Evolutionary conservation across 352 stramenopile species (phyloP).

Genomic region (Globisporangium ultimum): DNA sequence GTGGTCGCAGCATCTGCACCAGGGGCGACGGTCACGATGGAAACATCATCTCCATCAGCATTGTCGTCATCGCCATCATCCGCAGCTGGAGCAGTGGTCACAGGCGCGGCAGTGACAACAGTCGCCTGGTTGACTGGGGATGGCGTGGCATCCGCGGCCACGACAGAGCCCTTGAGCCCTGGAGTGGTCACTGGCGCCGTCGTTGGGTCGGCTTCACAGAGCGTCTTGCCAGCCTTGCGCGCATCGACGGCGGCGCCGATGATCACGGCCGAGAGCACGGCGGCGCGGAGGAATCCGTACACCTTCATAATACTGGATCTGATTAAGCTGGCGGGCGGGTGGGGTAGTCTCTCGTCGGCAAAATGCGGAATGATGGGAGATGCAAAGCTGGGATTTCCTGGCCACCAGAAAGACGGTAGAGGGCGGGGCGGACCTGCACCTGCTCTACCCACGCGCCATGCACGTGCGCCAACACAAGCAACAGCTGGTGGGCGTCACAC

Average conservation of each 20-base stretch:
- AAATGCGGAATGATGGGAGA: constrained; percentile 2
- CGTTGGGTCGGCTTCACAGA: constrained; percentile 9
- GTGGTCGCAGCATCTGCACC: background rate
- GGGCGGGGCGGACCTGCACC: background rate
- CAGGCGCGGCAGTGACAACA: background rate
- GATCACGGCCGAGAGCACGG: constrained; percentile 15
- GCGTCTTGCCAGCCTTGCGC: constrained; percentile 7
- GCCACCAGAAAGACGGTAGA: background rate
- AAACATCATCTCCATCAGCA: background rate
- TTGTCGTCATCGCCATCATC: background rate
- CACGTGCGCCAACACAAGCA: no score
- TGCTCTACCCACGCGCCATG: background rate
- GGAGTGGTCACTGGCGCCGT: constrained; percentile 2
- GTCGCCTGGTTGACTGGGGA: background rate
- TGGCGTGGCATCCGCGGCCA: background rate
- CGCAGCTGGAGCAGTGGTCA: background rate
- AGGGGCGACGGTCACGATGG: background rate
- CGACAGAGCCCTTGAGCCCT: constrained; percentile 4
- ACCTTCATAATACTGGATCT: constrained; percentile 16
- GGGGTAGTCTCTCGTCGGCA: constrained; percentile 2
- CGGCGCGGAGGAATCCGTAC: constrained; percentile 14
- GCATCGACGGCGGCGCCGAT: constrained; percentile 7
- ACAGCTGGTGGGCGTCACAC: no score
- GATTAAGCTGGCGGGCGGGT: background rate
- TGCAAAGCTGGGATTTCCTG: background rate